A percentile compares a stretch with the other conserved stretches of the same genome.
phyloP scores from a whole-genome alignment of 2,329 filamentous ascomycete genomes.

The Teratosphaeriaceae sp. region DNA sequence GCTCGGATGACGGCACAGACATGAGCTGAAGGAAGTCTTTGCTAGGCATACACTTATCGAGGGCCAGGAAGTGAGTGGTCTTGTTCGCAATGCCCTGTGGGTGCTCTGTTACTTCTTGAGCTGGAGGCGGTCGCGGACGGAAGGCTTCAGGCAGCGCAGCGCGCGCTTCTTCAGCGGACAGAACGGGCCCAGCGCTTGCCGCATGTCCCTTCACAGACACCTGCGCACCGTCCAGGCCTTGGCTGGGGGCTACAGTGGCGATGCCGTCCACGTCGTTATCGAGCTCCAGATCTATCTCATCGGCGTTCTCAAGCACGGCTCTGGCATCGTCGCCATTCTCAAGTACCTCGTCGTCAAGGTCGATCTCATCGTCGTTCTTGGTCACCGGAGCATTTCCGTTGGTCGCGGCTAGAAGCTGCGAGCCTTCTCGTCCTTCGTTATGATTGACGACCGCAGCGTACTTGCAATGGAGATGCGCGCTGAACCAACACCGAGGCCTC shows the following conservation, averaged over 20 bases:
- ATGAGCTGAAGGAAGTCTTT: conserved; percentile 77
- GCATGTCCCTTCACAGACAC: conserved; percentile 17
- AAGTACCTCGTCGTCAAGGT: conserved; percentile 37
- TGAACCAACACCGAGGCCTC: conserved; percentile 81
- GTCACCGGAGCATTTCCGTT: conserved; percentile 3
- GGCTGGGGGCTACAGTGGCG: conserved; percentile 14
- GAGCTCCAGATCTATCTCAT: conserved; percentile 38
- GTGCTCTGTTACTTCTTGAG: conserved; percentile 51
- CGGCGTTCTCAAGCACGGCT: conserved; percentile 26
- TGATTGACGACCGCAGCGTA: conserved; percentile 60
- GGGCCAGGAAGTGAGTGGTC: conserved; percentile 73
- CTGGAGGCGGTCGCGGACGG: conserved; percentile 22
- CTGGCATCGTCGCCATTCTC: conserved; percentile 13
- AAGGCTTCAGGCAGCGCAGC: conserved; percentile 74
- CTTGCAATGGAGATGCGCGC: conserved; percentile 84
- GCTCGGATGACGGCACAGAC: conserved; percentile 48
- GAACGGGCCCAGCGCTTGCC: conserved; percentile 3
- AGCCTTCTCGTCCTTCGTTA: conserved; percentile 12
- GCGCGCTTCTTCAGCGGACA: conserved; percentile 33
- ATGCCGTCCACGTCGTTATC: conserved; percentile 24
- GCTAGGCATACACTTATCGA: conserved; percentile 82
- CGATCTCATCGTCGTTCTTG: conserved; percentile 63
- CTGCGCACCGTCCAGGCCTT: conserved; percentile 19
- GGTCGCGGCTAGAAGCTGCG: background rate
- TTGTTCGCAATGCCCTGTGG: conserved; percentile 71